Evolutionary conservation across 495 filamentous ascomycete genomes (phyloP), one percentile per base, ranked within the genome.

Genomic region (Penicillium paxilli): DNA sequence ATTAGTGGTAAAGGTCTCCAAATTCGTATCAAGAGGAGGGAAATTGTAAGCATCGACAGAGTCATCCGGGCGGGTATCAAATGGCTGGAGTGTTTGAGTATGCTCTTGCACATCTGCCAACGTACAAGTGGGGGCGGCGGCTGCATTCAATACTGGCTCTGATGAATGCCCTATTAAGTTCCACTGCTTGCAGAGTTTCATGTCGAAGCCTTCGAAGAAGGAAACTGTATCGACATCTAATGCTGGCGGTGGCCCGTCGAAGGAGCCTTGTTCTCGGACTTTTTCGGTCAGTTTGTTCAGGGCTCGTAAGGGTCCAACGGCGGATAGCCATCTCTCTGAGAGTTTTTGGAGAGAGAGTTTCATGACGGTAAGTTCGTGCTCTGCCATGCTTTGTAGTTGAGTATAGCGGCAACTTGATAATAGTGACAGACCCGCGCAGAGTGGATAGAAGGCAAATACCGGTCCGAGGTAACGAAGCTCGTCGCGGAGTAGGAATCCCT

Each of bases 271-370:
- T 10, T 58, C 59, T 42, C 64, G 64, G 40, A 67, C 59, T 26
- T 67, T 64, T 14, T 63, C 64, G 25, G 64, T 60, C 37, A 67
- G 59, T 45, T 65, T 65, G 17, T 65, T 67, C 32, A 67, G 38
- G 1, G 64, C 64, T 40, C 62, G 59, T 23, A 67, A 32, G 1
- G 64, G 64, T 8, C 64, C 64, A 9, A 67, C 64, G 5, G 64
- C 64, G 2, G 64, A 67, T 16, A 65, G 62, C 64, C 64, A 67
- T 10, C 64, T 45, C 24, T 67, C 64, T 2, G 64, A 65, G 5
- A 67, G 47, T n/a, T 67, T 67, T 44, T 67, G 64, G 11, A 67
- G 59, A 5, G 55, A 65, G 16, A 67, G 62, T 32, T 67, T 67
- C 59, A 67, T 63, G 35, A 67, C 64, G 8, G 62, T 67, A 17